Base-by-base conservation (phyloP, 208 protist species). In the Leishmania amazonensis region DNA sequence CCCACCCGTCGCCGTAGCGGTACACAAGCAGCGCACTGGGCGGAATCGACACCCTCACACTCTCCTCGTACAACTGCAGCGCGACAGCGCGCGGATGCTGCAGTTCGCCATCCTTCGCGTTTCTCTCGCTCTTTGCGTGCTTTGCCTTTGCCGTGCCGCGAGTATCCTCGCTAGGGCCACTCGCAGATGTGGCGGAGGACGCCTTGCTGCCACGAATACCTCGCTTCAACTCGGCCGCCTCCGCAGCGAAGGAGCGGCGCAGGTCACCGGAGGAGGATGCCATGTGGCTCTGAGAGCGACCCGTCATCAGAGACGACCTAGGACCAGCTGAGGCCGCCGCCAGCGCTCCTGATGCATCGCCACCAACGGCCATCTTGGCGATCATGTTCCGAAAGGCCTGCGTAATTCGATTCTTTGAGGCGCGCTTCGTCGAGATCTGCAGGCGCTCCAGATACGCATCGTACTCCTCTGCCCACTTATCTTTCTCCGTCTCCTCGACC, bases 1-100 rank as follows among this genome's bases (percentile, higher is more conserved):
- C 88, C 91, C 93, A 96, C 31, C 90, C 93, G 45, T 95, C 91
- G 58, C 88, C 87, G 79, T 91, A 76, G 75, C 85, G 87, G 78
- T 92, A 94, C 64, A 96, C 91, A 53, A 95, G 85, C 57, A 96
- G 85, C 47, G 85, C 74, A 13, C 62, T 78, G 35, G 80, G 51
- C 1, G 90, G 88, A 13, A 96, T 79, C 5, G 77, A 76, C 51
- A 89, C 83, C 81, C 85, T 84, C 0, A 95, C 91, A 54, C 87
- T 86, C 31, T 92, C 84, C 76, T 96, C 93, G 75, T 86, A 96
- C 19, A 79, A 57, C 68, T 89, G 83, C 62, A 96, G 85, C 28
- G 91, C 90, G 0, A 78, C 58, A 0, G 90, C 90, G 6, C 83
- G 87, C 5, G 84, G 83, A 73, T 83, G 83, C 31, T 70, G 75